Percentiles rank a stretch among this genome's conserved stretches.
Evolutionary conservation across 306 rosid genomes (phyloP).

Genomic region (Pachyrhizus erosus): DNA sequence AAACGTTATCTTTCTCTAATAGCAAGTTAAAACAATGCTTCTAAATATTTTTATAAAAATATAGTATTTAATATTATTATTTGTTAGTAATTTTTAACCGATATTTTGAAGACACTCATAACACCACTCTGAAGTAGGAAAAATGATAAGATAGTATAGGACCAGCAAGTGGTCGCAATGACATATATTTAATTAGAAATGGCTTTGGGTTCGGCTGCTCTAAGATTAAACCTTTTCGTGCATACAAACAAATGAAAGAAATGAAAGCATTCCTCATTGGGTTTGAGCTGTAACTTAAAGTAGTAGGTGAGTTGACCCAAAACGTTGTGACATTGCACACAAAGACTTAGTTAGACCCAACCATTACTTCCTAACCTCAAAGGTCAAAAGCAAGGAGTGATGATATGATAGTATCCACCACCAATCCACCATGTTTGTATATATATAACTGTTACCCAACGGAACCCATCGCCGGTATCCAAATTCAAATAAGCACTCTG

Average conservation of each 20-base stretch:
- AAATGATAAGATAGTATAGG: too few species aligned
- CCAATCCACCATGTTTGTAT: constrained; percentile 23
- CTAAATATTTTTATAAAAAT: too few species aligned
- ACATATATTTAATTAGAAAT: too few species aligned
- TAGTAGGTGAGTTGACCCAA: background rate
- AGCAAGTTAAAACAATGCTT: too few species aligned
- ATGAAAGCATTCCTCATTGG: too few species aligned
- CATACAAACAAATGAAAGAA: background rate
- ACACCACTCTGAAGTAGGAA: too few species aligned
- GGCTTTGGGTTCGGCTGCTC: background rate
- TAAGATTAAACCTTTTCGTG: background rate
- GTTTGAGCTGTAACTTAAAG: background rate
- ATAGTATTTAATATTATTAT: too few species aligned
- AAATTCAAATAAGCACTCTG: constrained; percentile 63
- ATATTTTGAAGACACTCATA: too few species aligned
- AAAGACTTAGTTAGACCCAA: background rate
- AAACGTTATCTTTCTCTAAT: background rate
- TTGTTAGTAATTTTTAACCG: too few species aligned
- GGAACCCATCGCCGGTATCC: constrained; percentile 77
- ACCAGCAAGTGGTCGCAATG: too few species aligned
- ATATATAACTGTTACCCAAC: constrained; percentile 83
- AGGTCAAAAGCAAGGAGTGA: constrained; percentile 33
- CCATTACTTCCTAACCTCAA: background rate
- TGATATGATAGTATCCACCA: background rate
- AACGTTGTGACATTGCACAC: background rate